These are phyloP conservation scores for Kurtzmaniella quercitrusa DNA, from an alignment of 1,139 yeast species.

Conservation along the genomic window DNA sequence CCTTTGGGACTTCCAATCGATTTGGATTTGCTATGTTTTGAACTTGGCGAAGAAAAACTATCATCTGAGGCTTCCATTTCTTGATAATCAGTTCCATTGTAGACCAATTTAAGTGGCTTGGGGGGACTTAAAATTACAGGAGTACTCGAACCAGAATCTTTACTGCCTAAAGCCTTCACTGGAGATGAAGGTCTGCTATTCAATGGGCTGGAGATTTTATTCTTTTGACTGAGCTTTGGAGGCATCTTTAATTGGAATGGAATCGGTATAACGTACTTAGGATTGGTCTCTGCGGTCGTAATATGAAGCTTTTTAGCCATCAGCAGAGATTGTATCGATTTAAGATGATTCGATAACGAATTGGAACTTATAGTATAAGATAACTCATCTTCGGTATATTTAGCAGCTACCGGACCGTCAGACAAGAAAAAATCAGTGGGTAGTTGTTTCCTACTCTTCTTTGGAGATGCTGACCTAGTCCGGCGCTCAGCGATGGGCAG, in stretches of 20 bases:
- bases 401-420: conserved; percentile 17
- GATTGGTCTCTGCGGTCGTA: conserved; percentile 17
- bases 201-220: conserved; percentile 9
- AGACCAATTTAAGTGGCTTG: conserved; percentile 27
- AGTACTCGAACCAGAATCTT: background rate
- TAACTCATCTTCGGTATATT: conserved; percentile 16
- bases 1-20: conserved; percentile 5
- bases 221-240: conserved; percentile 36
- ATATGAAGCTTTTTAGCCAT: conserved; percentile 36
- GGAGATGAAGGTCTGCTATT: conserved; percentile 14
- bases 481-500: conserved; percentile 15
- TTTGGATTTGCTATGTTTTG: conserved; percentile 4
- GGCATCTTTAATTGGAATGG: conserved; percentile 43
- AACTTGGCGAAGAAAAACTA: conserved; percentile 1
- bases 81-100: conserved; percentile 37
- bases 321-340: conserved; percentile 33
- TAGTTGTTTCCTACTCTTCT: conserved; percentile 22
- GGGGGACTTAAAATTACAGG: conserved; percentile 1
- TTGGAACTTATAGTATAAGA: conserved; percentile 16
- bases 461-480: conserved; percentile 31
- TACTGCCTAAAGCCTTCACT: conserved; percentile 9
- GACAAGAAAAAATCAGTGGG: conserved; percentile 17
- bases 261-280: conserved; percentile 39
- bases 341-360: conserved; percentile 23
- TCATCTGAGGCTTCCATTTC: conserved; percentile 29